Evolutionary conservation across 1,284 basidiomycete species (phyloP).

Genomic region (Anthracocystis setariae): DNA sequence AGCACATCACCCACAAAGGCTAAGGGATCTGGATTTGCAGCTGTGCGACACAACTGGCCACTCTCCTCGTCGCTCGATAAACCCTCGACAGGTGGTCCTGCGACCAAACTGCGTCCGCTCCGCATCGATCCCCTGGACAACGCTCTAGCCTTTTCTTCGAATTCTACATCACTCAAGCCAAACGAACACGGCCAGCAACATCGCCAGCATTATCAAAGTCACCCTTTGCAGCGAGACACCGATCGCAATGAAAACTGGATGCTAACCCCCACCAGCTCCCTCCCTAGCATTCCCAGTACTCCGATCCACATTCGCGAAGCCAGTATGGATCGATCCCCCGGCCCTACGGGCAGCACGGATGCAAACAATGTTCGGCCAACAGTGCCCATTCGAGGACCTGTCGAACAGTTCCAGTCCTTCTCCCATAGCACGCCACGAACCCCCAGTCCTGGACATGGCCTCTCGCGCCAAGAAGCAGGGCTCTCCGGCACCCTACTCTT

Average conservation of each 20-base stretch:
- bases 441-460: conserved; percentile 21
- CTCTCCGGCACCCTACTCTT: conserved; percentile 23
- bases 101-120: conserved; percentile 32
- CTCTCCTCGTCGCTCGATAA: conserved; percentile 41
- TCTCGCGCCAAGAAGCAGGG: conserved; percentile 15
- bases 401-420: conserved; percentile 36
- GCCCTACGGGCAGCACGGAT: background rate
- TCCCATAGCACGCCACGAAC: conserved; percentile 20
- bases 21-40: conserved; percentile 5
- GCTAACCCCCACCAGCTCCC: conserved; percentile 52
- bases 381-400: conserved; percentile 20
- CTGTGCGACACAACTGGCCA: conserved; percentile 34
- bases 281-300: conserved; percentile 56
- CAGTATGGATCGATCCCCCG: conserved; percentile 23
- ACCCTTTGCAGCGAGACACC: background rate
- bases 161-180: conserved; percentile 23
- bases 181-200: background rate
- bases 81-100: conserved; percentile 10
- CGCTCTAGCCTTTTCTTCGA: conserved; percentile 29
- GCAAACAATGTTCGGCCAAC: conserved; percentile 4
- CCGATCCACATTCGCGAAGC: conserved; percentile 31
- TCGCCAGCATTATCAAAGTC: background rate
- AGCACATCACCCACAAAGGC: conserved; percentile 32
- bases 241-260: conserved; percentile 51
- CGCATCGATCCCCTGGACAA: conserved; percentile 29